Conservation (phyloP, 1,139 yeast species). For the Saccharomyces hybrid region DNA sequence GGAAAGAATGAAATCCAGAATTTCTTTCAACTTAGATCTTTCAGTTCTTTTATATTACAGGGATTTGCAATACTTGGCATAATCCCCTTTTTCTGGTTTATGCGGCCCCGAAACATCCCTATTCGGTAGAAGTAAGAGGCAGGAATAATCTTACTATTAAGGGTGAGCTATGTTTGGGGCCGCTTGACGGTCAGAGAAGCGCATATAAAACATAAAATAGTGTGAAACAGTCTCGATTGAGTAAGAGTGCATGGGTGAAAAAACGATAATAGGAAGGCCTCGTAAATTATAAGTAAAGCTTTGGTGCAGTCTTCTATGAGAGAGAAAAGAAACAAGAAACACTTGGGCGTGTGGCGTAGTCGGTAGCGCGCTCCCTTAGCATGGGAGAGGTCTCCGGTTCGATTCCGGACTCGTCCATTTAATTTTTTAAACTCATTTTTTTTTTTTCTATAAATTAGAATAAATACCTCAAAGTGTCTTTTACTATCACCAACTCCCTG, state of each 20-base stretch:
- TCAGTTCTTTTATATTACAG: neutral
- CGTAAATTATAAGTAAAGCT: neutral
- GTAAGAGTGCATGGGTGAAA: neutral
- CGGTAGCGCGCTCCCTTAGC: neutral
- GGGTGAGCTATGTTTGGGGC: neutral
- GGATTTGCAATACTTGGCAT: neutral
- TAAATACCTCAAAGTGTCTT: neutral
- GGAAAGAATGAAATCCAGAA: neutral
- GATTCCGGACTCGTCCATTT: no score
- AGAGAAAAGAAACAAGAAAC: neutral
- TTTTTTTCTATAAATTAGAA: neutral
- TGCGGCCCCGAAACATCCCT: neutral
- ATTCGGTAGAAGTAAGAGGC: neutral
- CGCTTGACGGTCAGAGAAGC: neutral
- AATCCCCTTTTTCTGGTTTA: neutral
- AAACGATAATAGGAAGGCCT: neutral
- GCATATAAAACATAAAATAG: no score
- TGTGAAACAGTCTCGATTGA: no score
- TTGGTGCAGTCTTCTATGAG: neutral
- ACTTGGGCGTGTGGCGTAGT: constrained; percentile 74
- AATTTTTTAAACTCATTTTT: neutral
- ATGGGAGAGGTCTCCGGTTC: no score
- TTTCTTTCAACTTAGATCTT: neutral
- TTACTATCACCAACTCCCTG: neutral
- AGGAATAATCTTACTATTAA: neutral